phyloP scores from a whole-genome alignment of 164 flowering plant species.

The Stephania cephalantha region DNA sequence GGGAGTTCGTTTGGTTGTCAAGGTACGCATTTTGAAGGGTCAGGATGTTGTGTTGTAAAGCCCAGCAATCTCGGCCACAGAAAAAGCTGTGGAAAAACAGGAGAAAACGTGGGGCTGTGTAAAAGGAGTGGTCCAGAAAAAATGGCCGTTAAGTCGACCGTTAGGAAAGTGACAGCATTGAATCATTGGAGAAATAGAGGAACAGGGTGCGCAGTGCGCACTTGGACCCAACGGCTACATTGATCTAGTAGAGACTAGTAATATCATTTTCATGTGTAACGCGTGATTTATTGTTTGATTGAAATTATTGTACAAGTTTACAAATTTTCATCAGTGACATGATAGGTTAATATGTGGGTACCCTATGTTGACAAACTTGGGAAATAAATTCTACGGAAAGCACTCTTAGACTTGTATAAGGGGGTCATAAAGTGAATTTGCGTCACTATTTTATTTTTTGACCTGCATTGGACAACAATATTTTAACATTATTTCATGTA shows the following conservation, averaged over 20 bases:
- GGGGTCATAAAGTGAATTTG: too few relatives aligned
- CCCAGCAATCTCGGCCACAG: not conserved
- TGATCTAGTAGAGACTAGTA: not conserved
- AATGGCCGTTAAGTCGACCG: constrained; percentile 14
- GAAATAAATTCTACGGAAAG: too few relatives aligned
- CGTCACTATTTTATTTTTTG: too few relatives aligned
- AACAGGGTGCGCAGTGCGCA: not conserved
- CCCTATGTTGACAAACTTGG: too few relatives aligned
- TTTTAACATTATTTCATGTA: too few relatives aligned
- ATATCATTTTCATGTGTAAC: not conserved
- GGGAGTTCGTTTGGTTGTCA: not conserved
- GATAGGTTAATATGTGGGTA: too few relatives aligned
- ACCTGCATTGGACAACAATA: too few relatives aligned
- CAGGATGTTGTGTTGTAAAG: not conserved
- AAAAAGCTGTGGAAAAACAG: not conserved
- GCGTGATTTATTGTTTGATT: not conserved
- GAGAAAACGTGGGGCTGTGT: not conserved
- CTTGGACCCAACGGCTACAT: constrained; percentile 9
- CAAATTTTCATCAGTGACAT: too few relatives aligned
- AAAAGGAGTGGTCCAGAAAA: not conserved
- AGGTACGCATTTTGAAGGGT: not conserved
- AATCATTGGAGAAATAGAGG: not conserved
- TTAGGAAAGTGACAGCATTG: constrained; percentile 17
- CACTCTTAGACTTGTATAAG: too few relatives aligned
- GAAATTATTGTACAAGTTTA: too few relatives aligned